Evolutionary conservation across 2,329 filamentous ascomycete genomes (phyloP).

Genomic region (Penicillium hordei): DNA sequence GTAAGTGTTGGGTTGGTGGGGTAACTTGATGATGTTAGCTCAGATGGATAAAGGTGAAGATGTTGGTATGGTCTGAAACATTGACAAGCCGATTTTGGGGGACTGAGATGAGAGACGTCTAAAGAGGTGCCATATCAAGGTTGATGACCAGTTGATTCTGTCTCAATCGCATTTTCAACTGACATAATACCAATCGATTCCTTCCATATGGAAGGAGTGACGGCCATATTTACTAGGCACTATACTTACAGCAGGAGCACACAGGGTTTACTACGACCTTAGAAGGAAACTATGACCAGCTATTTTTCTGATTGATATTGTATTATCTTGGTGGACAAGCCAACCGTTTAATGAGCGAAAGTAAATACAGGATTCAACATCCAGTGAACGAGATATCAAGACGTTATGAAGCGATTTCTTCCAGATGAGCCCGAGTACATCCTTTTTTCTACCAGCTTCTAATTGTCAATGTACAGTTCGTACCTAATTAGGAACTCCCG

Average conservation of each 20-base stretch:
- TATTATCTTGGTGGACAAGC: not conserved
- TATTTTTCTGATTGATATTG: not conserved
- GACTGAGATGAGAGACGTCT: not conserved
- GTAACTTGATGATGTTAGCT: not conserved
- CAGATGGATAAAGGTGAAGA: not conserved
- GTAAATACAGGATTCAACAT: not conserved
- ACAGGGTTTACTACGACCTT: too few relatives aligned
- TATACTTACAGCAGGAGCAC: too few relatives aligned
- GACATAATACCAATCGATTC: not conserved
- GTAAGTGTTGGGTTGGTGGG: not conserved
- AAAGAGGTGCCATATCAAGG: not conserved
- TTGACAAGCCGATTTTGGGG: not conserved
- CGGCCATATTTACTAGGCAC: not conserved
- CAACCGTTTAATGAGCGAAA: too few relatives aligned
- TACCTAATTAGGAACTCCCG: too few relatives aligned
- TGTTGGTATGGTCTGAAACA: not conserved
- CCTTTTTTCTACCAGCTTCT: slow-evolving; percentile 80
- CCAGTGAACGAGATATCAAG: not conserved
- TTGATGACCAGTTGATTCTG: not conserved
- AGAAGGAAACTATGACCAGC: not conserved
- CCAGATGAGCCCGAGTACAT: slow-evolving; percentile 44
- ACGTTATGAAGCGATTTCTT: too few relatives aligned
- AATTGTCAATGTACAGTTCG: slow-evolving; percentile 61
- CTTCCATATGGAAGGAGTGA: not conserved
- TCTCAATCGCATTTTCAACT: not conserved